Conservation (phyloP, 345 rosid genomes). For the Salix purpurea region DNA sequence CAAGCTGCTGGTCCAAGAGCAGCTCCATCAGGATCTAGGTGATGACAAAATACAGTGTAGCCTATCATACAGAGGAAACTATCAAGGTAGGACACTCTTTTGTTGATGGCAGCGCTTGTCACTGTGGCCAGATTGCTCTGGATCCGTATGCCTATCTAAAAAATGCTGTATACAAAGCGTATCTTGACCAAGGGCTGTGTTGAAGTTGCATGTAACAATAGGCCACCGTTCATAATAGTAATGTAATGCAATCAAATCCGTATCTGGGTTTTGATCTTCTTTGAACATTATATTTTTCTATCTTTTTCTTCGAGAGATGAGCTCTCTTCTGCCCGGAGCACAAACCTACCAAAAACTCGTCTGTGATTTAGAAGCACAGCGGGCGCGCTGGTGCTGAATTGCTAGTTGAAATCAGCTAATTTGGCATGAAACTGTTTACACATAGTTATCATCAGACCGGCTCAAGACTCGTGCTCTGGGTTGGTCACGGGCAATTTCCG, state of each 20-base stretch:
- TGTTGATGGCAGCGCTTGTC: not conserved
- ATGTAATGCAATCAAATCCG: not conserved
- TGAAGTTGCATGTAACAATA: not conserved
- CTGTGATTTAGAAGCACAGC: not conserved
- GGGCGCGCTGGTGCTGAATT: not conserved
- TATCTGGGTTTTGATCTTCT: not conserved
- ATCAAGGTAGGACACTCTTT: not conserved
- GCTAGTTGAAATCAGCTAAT: not conserved
- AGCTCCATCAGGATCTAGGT: conserved; percentile 56
- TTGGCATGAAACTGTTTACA: not conserved
- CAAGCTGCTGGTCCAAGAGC: conserved; percentile 54
- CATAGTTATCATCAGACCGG: no score
- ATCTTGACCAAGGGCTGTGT: not conserved
- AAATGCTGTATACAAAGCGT: not conserved
- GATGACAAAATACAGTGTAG: conserved; percentile 16
- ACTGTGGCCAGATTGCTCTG: not conserved
- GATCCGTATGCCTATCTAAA: not conserved
- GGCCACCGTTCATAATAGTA: not conserved
- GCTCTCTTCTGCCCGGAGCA: not conserved
- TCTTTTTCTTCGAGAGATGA: not conserved
- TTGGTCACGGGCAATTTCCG: no score
- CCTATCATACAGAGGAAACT: not conserved
- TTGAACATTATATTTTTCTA: not conserved
- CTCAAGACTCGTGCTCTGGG: no score
- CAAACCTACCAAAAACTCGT: not conserved